phyloP scores from a whole-genome alignment of 345 rosid genomes.

The Pistacia vera region DNA sequence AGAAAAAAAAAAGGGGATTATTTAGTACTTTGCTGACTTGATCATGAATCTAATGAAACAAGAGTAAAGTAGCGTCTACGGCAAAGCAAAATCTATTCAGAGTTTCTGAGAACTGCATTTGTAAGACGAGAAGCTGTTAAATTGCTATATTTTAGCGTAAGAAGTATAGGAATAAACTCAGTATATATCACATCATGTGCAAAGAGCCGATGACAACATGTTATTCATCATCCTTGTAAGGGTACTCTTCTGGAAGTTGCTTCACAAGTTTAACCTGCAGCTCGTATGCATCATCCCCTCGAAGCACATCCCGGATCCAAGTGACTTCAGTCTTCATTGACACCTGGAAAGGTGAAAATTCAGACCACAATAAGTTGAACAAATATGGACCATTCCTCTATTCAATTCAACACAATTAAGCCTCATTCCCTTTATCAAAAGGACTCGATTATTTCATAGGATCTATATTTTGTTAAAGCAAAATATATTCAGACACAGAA shows the following conservation, averaged over 20 bases:
- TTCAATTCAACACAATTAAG: neutral
- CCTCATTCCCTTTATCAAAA: neutral
- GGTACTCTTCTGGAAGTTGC: slow-evolving; percentile 89
- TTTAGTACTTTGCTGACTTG: neutral
- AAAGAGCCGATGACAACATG: neutral
- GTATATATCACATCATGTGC: neutral
- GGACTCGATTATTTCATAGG: neutral
- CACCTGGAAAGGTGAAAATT: slow-evolving; percentile 46
- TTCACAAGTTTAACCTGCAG: slow-evolving; percentile 84
- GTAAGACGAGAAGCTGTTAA: neutral
- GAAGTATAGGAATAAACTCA: neutral
- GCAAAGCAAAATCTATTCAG: neutral
- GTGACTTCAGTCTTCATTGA: slow-evolving; percentile 96
- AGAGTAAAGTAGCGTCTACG: too few relatives aligned
- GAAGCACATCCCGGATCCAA: slow-evolving; percentile 78
- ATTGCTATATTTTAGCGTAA: neutral
- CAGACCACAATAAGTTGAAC: neutral
- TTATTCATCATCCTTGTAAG: slow-evolving; percentile 94
- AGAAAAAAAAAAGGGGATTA: neutral
- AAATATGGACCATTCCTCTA: neutral
- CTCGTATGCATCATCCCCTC: slow-evolving; percentile 87
- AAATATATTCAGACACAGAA: neutral
- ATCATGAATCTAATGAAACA: neutral
- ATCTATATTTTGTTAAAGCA: neutral
- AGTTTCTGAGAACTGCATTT: neutral